phyloP scores from a whole-genome alignment of 2,329 filamentous ascomycete species.

The Tolypocladium endophyticum region DNA sequence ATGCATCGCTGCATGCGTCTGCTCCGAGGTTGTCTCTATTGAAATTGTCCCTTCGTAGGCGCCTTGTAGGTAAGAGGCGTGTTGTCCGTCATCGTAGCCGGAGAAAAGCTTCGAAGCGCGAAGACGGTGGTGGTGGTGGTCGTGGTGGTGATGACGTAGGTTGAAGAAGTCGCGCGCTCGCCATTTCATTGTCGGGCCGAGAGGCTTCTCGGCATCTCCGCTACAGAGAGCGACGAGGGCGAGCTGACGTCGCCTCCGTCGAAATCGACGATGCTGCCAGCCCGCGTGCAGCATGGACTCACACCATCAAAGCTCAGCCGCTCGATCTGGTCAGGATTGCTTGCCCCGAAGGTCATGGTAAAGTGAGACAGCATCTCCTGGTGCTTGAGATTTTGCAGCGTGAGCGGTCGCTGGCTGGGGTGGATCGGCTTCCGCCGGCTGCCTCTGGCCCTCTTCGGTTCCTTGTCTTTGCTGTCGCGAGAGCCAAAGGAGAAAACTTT shows the following conservation, averaged over 20 bases:
- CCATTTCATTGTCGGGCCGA: slow-evolving; percentile 7
- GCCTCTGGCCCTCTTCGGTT: slow-evolving; percentile 8
- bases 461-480: slow-evolving; percentile 13
- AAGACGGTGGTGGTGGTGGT: background rate
- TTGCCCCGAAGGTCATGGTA: slow-evolving; percentile 34
- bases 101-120: background rate
- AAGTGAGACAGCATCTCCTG: slow-evolving; percentile 36
- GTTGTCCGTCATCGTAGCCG: background rate
- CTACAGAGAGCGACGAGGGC: background rate
- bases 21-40: background rate
- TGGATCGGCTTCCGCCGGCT: slow-evolving; percentile 20
- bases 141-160: background rate
- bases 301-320: slow-evolving; percentile 23
- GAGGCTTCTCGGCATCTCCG: slow-evolving; percentile 5
- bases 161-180: background rate
- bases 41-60: background rate
- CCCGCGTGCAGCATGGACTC: slow-evolving; percentile 33
- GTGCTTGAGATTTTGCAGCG: slow-evolving; percentile 32
- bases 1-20: background rate
- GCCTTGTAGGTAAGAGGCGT: background rate
- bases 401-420: slow-evolving; percentile 34
- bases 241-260: slow-evolving; percentile 8
- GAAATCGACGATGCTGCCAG: slow-evolving; percentile 23
- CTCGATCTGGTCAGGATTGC: slow-evolving; percentile 20
- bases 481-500: slow-evolving; percentile 20